Evolutionary conservation across 2,329 filamentous ascomycete species (phyloP).

Genomic region (Grosmannia penicillata): DNA sequence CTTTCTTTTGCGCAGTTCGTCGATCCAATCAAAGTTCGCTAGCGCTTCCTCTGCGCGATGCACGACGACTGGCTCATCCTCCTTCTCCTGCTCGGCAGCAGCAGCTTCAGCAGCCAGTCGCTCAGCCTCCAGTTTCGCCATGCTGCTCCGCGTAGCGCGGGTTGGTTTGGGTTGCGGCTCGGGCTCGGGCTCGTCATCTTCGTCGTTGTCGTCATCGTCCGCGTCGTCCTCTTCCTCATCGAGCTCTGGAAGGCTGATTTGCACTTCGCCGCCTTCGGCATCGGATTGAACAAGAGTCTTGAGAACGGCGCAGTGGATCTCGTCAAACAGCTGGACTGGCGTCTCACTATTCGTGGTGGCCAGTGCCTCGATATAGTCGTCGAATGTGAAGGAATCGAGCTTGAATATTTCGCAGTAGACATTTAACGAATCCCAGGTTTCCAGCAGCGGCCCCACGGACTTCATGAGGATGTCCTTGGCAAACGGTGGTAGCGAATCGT

Average conservation of each 20-base stretch:
- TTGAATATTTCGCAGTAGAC: slow-evolving; percentile 95
- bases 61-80: slow-evolving; percentile 31
- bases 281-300: slow-evolving; percentile 72
- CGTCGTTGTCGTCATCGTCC: slow-evolving; percentile 43
- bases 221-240: slow-evolving; percentile 57
- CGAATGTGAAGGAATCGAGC: slow-evolving; percentile 93
- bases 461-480: slow-evolving; percentile 59
- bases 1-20: slow-evolving; percentile 66
- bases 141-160: slow-evolving; percentile 71
- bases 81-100: slow-evolving; percentile 33
- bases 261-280: slow-evolving; percentile 60
- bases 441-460: slow-evolving; percentile 71
- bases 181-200: slow-evolving; percentile 37
- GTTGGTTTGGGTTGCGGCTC: slow-evolving; percentile 57
- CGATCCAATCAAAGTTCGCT: slow-evolving; percentile 65
- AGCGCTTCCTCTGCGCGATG: slow-evolving; percentile 68
- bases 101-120: slow-evolving; percentile 46
- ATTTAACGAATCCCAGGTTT: slow-evolving; percentile 93
- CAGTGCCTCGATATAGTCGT: slow-evolving; percentile 87
- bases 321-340: slow-evolving; percentile 73
- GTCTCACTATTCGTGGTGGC: slow-evolving; percentile 57
- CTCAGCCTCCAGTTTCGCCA: slow-evolving; percentile 68
- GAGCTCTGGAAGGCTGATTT: slow-evolving; percentile 63
- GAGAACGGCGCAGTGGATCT: slow-evolving; percentile 81
- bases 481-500: slow-evolving; percentile 22